Conservation (phyloP, 2,329 filamentous ascomycete species). For the Sclerotinia subarctica region DNA sequence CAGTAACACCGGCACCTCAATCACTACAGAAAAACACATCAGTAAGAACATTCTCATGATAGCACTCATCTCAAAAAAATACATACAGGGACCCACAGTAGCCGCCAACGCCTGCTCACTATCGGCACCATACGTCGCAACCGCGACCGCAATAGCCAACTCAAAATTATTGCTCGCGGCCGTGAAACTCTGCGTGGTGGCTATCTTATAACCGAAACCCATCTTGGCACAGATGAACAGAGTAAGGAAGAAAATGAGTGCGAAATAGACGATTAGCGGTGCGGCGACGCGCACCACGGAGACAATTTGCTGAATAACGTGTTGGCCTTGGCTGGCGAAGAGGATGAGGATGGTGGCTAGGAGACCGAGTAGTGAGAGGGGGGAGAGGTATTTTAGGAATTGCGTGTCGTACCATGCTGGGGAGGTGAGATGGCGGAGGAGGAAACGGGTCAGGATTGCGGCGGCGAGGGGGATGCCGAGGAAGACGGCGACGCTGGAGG, state of each 20-base stretch:
- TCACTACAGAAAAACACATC: slow-evolving; percentile 43
- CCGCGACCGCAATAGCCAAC: slow-evolving; percentile 81
- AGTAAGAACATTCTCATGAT: background rate
- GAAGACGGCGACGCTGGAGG: slow-evolving; percentile 79
- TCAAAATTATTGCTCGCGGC: slow-evolving; percentile 94
- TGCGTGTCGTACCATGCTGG: slow-evolving; percentile 61
- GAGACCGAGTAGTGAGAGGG: slow-evolving; percentile 76
- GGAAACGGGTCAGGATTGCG: slow-evolving; percentile 71
- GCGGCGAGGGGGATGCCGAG: slow-evolving; percentile 79
- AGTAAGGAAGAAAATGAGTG: slow-evolving; percentile 69
- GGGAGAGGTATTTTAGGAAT: slow-evolving; percentile 68
- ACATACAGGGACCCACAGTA: slow-evolving; percentile 66
- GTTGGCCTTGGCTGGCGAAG: slow-evolving; percentile 75
- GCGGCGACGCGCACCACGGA: slow-evolving; percentile 78
- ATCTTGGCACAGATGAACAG: slow-evolving; percentile 58
- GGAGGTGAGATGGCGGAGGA: slow-evolving; percentile 53
- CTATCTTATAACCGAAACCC: slow-evolving; percentile 71
- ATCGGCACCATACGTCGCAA: slow-evolving; percentile 73
- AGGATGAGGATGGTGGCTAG: slow-evolving; percentile 84
- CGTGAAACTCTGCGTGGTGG: slow-evolving; percentile 78
- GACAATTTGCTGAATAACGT: slow-evolving; percentile 78
- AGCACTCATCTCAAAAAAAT: background rate
- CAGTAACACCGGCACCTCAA: slow-evolving; percentile 81
- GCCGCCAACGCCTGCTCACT: slow-evolving; percentile 79
- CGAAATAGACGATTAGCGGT: slow-evolving; percentile 78